A percentile compares a stretch with the other conserved stretches of the same genome.
These are phyloP conservation scores for Naganishia onofrii DNA, from an alignment of 768 basidiomycete genomes.

Conservation along the genomic window DNA sequence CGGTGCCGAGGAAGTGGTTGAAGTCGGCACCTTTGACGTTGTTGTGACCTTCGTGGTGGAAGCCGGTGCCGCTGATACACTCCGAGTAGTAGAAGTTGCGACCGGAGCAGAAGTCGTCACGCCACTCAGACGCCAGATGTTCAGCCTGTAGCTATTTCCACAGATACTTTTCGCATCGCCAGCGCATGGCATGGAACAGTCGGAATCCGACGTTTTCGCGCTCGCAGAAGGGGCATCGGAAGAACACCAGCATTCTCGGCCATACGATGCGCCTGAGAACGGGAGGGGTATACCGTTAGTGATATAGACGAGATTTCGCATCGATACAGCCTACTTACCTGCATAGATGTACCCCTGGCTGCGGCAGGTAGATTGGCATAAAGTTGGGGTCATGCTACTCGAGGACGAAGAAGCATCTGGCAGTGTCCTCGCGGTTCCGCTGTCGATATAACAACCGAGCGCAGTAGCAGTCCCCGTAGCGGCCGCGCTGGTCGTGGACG, in stretches of 20 bases:
- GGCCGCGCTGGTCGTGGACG: conserved; percentile 8
- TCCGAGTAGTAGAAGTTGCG: conserved; percentile 27
- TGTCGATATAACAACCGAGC: conserved; percentile 34
- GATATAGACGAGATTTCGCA: not conserved
- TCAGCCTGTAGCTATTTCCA: conserved; percentile 45
- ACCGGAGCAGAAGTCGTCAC: conserved; percentile 20
- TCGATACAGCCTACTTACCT: conserved; percentile 5
- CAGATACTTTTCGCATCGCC: conserved; percentile 48
- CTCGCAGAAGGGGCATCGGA: conserved; percentile 36
- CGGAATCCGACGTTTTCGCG: conserved; percentile 36
- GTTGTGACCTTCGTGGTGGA: conserved; percentile 3
- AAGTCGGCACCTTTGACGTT: not conserved
- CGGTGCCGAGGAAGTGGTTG: not conserved
- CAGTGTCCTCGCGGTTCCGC: not conserved
- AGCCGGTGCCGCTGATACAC: conserved; percentile 5
- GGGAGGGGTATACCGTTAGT: not conserved
- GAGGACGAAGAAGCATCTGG: conserved; percentile 11
- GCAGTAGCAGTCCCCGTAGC: not conserved
- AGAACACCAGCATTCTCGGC: conserved; percentile 51
- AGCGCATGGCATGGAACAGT: conserved; percentile 44
- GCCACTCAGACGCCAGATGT: conserved; percentile 44
- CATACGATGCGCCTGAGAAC: conserved; percentile 21
- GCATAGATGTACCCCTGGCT: conserved; percentile 33
- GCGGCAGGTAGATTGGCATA: conserved; percentile 31
- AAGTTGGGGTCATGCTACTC: conserved; percentile 29